Base-by-base conservation (phyloP, 345 rosid genomes). In the Arabidopsis arenosa region DNA sequence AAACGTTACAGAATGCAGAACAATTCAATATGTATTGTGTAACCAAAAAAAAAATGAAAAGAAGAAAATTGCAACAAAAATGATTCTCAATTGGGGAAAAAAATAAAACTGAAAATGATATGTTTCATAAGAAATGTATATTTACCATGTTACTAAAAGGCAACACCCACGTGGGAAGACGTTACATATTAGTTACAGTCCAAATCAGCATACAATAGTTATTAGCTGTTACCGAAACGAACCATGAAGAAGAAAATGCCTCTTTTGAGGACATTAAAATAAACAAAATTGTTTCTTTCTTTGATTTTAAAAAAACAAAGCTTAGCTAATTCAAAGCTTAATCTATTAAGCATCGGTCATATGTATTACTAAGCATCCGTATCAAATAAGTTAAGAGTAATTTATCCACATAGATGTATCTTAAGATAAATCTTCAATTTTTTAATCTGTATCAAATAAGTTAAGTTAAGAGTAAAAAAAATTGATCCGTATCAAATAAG, bases 221-320 rank as follows among this genome's bases (percentile, higher is more conserved):
- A 48, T 74, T 58, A 47, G 60, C 53, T 75, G 79, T 66, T 58
- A 65, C 72, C 9, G 73, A 67, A 66, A 36, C 72, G 39, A 44
- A 58, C 73, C 73, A 59, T 15, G 7, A 37, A 75, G 9, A 37
- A 75, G 13, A 66, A 40, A 59, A 17, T 75, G 74, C 73, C 6
- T 59, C 53, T 17, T 59, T 67, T 7, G 11, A 4, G 1, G 17
- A 39, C 68, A 36, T 26, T 9, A 39, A 6, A 5, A 61, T 3
- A 2, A 40, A 3, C 5, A 12, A 12, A 18, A 30, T 1, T 32
- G 4, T 47, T 21, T 47, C 7, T 47, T 63, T 63, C 17, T 5
- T 51, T 30, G 2, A 10, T 49, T 39, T 61, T 10, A 9, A 0
- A 2, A 10, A 10, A 40, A 10, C 26, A 23, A 23, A 23, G 2